Evolutionary conservation across 2,329 filamentous ascomycete genomes (phyloP).

Genomic region (Talaromyces sp.): DNA sequence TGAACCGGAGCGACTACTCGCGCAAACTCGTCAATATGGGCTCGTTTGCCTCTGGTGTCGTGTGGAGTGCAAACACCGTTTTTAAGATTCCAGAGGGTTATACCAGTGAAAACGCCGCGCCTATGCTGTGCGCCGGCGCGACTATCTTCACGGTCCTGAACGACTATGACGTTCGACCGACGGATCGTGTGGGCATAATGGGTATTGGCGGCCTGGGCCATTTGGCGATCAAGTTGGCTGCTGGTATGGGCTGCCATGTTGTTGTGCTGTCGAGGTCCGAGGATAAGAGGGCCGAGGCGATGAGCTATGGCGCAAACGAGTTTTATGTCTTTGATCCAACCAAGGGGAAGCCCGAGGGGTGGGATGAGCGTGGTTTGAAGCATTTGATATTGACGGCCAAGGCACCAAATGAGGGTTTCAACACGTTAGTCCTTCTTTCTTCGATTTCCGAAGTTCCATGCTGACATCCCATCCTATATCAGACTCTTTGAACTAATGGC

Average conservation of each 20-base stretch:
- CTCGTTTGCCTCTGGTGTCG: constrained; percentile 23
- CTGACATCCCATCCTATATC: not conserved
- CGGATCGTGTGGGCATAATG: constrained; percentile 64
- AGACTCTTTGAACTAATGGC: not conserved
- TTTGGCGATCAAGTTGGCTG: constrained; percentile 63
- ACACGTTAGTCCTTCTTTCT: not conserved
- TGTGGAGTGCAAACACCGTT: constrained; percentile 30
- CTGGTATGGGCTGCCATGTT: constrained; percentile 60
- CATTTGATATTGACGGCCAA: not conserved
- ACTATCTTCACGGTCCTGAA: constrained; percentile 53
- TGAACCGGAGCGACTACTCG: constrained; percentile 22
- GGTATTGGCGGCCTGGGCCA: constrained; percentile 67
- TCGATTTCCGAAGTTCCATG: too few species aligned
- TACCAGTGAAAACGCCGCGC: constrained; percentile 23
- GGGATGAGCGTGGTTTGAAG: not conserved
- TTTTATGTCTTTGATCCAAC: constrained; percentile 62
- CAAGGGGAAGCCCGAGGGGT: not conserved
- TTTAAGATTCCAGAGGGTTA: constrained; percentile 33
- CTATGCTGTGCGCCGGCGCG: constrained; percentile 33
- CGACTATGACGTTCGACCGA: constrained; percentile 53
- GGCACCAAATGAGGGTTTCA: not conserved
- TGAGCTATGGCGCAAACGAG: constrained; percentile 53
- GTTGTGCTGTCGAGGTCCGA: constrained; percentile 25
- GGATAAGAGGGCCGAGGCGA: constrained; percentile 22
- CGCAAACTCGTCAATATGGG: constrained; percentile 26